phyloP scores from a whole-genome alignment of 2,329 filamentous ascomycete genomes.

The Aciculosporium take region DNA sequence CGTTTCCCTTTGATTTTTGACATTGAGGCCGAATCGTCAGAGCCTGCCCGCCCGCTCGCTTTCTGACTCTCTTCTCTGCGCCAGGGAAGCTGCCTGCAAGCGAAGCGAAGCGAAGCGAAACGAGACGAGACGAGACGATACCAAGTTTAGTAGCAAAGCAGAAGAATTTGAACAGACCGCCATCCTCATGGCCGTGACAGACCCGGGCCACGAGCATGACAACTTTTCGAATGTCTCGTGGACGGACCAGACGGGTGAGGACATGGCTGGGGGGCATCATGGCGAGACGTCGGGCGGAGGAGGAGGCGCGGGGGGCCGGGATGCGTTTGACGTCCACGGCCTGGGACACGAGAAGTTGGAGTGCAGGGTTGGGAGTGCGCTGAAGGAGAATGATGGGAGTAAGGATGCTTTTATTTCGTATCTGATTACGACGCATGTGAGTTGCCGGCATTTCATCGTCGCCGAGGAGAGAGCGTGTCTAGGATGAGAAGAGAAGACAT shows the following conservation, averaged over 20 bases:
- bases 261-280: slow-evolving; percentile 15
- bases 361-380: slow-evolving; percentile 66
- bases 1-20: no score
- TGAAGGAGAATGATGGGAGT: slow-evolving; percentile 92
- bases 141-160: no score
- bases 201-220: slow-evolving; percentile 45
- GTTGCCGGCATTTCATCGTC: no score
- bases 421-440: slow-evolving; percentile 75
- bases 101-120: no score
- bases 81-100: no score
- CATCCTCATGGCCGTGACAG: slow-evolving; percentile 28
- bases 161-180: no score
- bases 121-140: no score
- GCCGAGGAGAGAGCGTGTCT: no score
- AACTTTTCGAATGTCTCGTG: slow-evolving; percentile 75
- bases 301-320: slow-evolving; percentile 25
- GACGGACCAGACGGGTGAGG: slow-evolving; percentile 43
- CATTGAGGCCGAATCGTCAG: no score
- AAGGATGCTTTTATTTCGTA: slow-evolving; percentile 97
- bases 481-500: no score
- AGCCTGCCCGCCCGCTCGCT: no score
- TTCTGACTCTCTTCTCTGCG: no score
- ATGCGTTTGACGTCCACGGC: slow-evolving; percentile 41
- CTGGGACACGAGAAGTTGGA: slow-evolving; percentile 64
- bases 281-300: slow-evolving; percentile 22